Evolutionary conservation across 2,329 filamentous ascomycete genomes (phyloP).

Genomic region (Ophiocordyceps camponoti-leonardi): DNA sequence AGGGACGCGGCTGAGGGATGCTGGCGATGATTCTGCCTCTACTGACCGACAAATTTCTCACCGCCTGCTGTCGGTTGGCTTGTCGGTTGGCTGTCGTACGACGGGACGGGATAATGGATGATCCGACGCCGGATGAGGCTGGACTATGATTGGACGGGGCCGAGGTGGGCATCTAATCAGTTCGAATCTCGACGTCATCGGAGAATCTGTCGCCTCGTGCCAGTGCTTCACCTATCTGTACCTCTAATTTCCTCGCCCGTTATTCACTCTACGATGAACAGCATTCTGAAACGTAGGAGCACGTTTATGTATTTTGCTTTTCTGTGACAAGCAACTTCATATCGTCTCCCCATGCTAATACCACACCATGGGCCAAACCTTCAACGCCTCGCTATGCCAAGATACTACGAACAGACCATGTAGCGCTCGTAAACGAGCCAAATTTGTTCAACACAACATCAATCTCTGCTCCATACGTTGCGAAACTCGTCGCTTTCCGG

Average conservation of each 20-base stretch:
- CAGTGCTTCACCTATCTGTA: no score
- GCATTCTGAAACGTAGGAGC: no score
- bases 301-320: no score
- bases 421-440: not conserved
- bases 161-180: no score
- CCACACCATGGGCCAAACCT: not conserved
- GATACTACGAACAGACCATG: not conserved
- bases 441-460: not conserved
- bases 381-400: not conserved
- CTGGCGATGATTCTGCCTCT: constrained; percentile 13
- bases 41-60: constrained; percentile 18
- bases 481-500: constrained; percentile 25
- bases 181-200: not conserved
- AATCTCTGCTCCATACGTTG: constrained; percentile 22
- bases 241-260: no score
- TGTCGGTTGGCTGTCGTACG: no score
- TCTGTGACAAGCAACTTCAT: not conserved
- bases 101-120: not conserved
- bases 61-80: constrained; percentile 1
- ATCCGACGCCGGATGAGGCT: not conserved
- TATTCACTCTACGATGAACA: no score
- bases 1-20: not conserved
- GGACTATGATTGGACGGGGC: not conserved
- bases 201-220: not conserved
- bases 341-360: not conserved